phyloP scores from a whole-genome alignment of 2,329 filamentous ascomycete species.

The Nigrograna mackinnonii region DNA sequence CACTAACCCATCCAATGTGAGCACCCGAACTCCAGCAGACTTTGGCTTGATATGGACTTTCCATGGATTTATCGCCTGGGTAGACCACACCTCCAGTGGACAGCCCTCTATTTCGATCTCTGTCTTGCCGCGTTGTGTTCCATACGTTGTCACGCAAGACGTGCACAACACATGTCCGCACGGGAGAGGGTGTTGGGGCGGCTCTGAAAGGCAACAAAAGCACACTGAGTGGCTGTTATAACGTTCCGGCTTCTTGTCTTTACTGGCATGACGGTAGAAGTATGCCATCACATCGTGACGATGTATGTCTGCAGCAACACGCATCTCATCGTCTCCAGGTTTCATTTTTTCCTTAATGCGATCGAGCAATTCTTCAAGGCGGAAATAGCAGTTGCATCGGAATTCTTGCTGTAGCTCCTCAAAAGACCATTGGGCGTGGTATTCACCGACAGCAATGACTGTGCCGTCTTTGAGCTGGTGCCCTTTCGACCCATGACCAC shows the following conservation, averaged over 20 bases:
- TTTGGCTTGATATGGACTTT: constrained; percentile 6
- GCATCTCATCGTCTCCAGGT: neutral
- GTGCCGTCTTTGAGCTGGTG: constrained; percentile 49
- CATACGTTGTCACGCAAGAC: constrained; percentile 37
- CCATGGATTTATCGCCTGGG: neutral
- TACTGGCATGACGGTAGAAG: neutral
- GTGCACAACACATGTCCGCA: constrained; percentile 54
- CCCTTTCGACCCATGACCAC: constrained; percentile 42
- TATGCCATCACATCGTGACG: constrained; percentile 3
- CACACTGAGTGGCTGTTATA: constrained; percentile 46
- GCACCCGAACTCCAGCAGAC: constrained; percentile 1
- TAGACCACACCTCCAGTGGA: neutral
- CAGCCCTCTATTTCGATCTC: neutral
- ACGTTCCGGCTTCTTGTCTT: neutral
- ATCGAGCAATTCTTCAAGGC: constrained; percentile 17
- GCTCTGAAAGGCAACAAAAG: constrained; percentile 50
- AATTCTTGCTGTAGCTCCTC: constrained; percentile 4
- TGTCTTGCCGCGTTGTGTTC: neutral
- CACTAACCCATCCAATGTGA: neutral
- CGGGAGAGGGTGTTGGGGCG: constrained; percentile 47
- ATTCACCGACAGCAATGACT: constrained; percentile 47
- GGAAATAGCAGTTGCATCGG: constrained; percentile 24
- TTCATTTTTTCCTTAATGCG: constrained; percentile 3
- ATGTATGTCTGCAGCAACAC: constrained; percentile 4
- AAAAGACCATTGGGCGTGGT: constrained; percentile 37